Base-by-base conservation (phyloP, 2,329 filamentous ascomycete genomes). In the Akanthomyces muscarius region DNA sequence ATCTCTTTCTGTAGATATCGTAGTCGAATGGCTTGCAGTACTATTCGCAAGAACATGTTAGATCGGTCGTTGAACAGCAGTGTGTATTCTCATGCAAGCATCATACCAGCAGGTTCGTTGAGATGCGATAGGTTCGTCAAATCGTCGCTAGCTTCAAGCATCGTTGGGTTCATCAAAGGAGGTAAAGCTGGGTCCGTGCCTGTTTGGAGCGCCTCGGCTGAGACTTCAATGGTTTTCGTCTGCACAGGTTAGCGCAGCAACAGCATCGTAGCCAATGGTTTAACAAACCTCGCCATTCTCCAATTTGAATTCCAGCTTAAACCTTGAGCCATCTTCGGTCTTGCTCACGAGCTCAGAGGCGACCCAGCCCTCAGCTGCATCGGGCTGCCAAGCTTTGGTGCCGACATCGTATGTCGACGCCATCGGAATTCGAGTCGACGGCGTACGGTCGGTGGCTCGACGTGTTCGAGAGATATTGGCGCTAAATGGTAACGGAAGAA, bases 1-100 rank as follows among this genome's bases (percentile, higher is more conserved):
- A 99, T 99, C 77, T 99, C 95, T 79, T 98, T 98, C 77, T 99
- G 95, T 67, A 91, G 85, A 80, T 99, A 99, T 76, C 95, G 91
- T 74, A 99, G 85, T 75, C 93, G 92, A 77, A 99, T 99, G 62
- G 95, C 95, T 83, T 99, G 95, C 67, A 99, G 81, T 65, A 99
- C 96, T 96, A 76, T 70, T 64, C 36, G 41, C 42, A 30, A 52
- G 63, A 56, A 50, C 52, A 59, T 63, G 63, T 74, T 66, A 73
- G 69, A 62, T 63, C 56, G 64, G 61, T 51, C 55, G 16, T 53
- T 61, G 18, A 47, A 53, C 13, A 6, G 28, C 28, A 36, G n/a
- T 7, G 41, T 18, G 18, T 45, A 10, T 30, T 48, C 42, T 14
- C 11, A 36, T 25, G 18, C 33, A 18, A 53, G 28, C 14, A 36